Conservation (phyloP, 225 moss, liverwort and hornwort species). For the Sphagnum contortum region DNA sequence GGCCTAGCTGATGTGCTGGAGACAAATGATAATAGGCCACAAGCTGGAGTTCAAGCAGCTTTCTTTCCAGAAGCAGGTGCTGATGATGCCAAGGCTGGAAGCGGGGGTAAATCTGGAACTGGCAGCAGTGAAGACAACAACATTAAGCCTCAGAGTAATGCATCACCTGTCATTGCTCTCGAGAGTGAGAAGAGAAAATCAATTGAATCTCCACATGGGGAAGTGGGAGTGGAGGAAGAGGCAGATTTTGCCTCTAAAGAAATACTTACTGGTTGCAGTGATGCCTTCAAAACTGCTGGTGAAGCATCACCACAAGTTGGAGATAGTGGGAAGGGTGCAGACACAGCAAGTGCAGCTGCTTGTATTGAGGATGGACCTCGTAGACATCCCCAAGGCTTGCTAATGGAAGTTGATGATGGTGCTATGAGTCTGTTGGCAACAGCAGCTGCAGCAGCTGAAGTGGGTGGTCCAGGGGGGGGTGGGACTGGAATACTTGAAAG, state of each 20-base stretch:
- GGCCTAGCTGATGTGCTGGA: slow-evolving; percentile 35
- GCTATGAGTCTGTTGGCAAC: slow-evolving; percentile 87
- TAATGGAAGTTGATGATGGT: slow-evolving; percentile 67
- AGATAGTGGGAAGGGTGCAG: slow-evolving; percentile 3
- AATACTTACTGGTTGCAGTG: neutral
- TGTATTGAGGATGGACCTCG: slow-evolving; percentile 24
- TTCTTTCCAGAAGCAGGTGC: slow-evolving; percentile 8
- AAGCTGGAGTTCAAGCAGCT: slow-evolving; percentile 1
- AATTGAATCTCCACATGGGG: slow-evolving; percentile 3
- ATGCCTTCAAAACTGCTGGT: too few relatives aligned
- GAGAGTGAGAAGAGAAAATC: slow-evolving; percentile 25
- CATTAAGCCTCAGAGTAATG: slow-evolving; percentile 6
- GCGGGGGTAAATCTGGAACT: slow-evolving; percentile 8
- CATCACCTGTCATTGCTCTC: slow-evolving; percentile 5
- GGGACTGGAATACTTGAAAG: slow-evolving; percentile 13
- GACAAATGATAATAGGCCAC: slow-evolving; percentile 19
- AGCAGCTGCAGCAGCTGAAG: slow-evolving; percentile 80
- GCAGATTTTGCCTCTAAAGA: slow-evolving; percentile 9
- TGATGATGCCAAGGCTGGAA: slow-evolving; percentile 12
- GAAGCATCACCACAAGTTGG: neutral
- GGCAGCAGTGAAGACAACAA: slow-evolving; percentile 15
- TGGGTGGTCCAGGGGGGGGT: slow-evolving; percentile 23
- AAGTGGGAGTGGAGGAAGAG: slow-evolving; percentile 4
- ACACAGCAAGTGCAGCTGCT: slow-evolving; percentile 13
- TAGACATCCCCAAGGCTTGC: slow-evolving; percentile 24